Evolutionary conservation across 768 basidiomycete genomes (phyloP), one percentile per base, ranked within the genome.

Genomic region (Tephrocybe sp.): DNA sequence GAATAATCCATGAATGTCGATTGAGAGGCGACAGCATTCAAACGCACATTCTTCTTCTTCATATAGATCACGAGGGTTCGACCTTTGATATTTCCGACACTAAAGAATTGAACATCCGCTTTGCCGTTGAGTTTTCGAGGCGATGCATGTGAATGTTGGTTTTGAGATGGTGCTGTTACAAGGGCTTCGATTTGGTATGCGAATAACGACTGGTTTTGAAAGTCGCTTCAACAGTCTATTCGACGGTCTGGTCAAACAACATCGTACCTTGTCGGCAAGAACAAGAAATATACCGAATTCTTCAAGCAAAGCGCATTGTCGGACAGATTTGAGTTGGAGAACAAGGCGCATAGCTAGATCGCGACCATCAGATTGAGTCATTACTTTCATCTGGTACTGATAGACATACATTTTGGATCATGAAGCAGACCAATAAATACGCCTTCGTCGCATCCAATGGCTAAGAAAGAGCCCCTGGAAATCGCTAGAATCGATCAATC

Each of bases 401-500:
- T 16, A 13, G 38, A 60, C 83, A 55, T 65, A 91, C 91, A 94
- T 62, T 79, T 73, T 1, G 93, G 86, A 65, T 94, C 87, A 54
- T 91, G 87, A 27, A 91, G 81, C 69, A 93, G 87, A 0, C 95
- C 95, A 61, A 98, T 95, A 91, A 93, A 99, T 10, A 98, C 91
- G 22, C 95, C 95, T 61, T 95, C 92, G 0, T 88, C 85, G 65
- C 94, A 97, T 12, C 94, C 95, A 55, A 97, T 85, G 0, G 94
- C 92, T 33, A 97, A 87, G 12, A 98, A 75, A 8, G 82, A 81
- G 4, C 86, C 85, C 62, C 97, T 92, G 7, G 84, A 73, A 4
- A 91, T 94, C 52, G 79, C 92, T 94, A 36, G 61, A 41, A 27
- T 23, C 7, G 6, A n/a, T 9, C 6, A 19, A 31, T 18, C 41